Base-by-base conservation (phyloP, 108 stramenopile genomes). In the Skeletonema tropicum region DNA sequence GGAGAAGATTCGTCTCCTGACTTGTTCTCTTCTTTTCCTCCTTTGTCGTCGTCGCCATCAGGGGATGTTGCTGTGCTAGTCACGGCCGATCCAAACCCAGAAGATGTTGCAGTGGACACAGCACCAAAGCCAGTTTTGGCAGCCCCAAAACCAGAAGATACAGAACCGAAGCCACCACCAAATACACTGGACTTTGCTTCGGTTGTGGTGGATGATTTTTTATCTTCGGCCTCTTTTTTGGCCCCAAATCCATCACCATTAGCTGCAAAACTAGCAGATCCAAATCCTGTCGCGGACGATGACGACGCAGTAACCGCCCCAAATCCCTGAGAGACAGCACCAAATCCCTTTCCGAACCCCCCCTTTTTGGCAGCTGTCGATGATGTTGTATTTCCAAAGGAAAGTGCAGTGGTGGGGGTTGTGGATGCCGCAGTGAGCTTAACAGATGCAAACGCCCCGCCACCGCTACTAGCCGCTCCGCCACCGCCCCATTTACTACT, bases 101-200 rank as follows among this genome's bases (percentile, higher is more conserved):
- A 67, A 31, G 52, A 39, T 38, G 31, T 10, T 2, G 29, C 13
- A 45, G 42, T 45, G 15, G 42, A 15, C 17, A 32, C 62, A 35
- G 45, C 58, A 11, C 66, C 66, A 52, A 75, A 75, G n/a, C 75
- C 67, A 59, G 66, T 21, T 49, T 61, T 72, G 21, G 72, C 25
- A 12, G 78, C 49, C 13, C 71, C 71, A 49, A 72, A 72, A 48
- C 71, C 71, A 33, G 45, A 33, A 41, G 79, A 69, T 46, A 63
- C 70, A 33, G 70, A 57, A 1, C 74, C 74, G 42, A 82, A 82
- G 13, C 74, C 74, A 0, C 70, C 65, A 13, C 81, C 81, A 21
- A 82, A 82, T 25, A 45, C 49, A 10, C 46, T 49, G 29, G 75
- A 52, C 30, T 72, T 72, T 33, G 26, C 13, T 60, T 60, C 59